A percentile compares a stretch with the other conserved stretches of the same genome.
Conservation (phyloP, 768 basidiomycete species). For the Hericium erinaceus region DNA sequence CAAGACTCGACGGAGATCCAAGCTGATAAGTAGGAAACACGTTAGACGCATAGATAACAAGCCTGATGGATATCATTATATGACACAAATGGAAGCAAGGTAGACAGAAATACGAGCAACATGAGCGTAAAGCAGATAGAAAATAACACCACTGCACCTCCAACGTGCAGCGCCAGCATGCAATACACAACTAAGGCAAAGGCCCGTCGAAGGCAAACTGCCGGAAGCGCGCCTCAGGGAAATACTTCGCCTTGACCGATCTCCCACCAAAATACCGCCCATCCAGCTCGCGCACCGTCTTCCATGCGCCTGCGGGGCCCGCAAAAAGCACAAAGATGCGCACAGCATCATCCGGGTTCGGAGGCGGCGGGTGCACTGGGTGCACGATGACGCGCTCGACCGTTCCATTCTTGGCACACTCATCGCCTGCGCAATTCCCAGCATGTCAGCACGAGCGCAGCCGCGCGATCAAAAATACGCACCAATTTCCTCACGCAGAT, state of each 20-base stretch:
- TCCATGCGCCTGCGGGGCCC: conserved; percentile 92
- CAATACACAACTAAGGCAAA: conserved; percentile 16
- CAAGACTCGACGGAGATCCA: not conserved
- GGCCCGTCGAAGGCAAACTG: conserved; percentile 40
- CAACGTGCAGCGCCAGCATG: not conserved
- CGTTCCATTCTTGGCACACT: conserved; percentile 84
- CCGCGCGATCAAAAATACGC: conserved; percentile 13
- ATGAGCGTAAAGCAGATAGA: not conserved
- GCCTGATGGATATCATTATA: not conserved
- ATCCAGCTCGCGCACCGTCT: conserved; percentile 87
- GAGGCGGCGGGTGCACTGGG: conserved; percentile 55
- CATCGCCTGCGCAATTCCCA: conserved; percentile 49
- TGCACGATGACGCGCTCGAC: conserved; percentile 89
- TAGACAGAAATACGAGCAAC: not conserved
- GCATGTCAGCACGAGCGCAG: not conserved
- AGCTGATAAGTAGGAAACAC: not conserved
- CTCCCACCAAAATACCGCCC: conserved; percentile 89
- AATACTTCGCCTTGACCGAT: conserved; percentile 75
- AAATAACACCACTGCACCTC: not conserved
- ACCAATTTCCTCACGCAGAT: conserved; percentile 85
- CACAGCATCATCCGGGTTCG: conserved; percentile 68
- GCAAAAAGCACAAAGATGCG: conserved; percentile 88
- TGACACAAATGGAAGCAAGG: not conserved
- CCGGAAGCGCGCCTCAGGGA: conserved; percentile 49
- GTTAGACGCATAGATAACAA: not conserved